Evolutionary conservation across 305 asterid genomes (phyloP).

Genomic region (Fraxinus latifolia): DNA sequence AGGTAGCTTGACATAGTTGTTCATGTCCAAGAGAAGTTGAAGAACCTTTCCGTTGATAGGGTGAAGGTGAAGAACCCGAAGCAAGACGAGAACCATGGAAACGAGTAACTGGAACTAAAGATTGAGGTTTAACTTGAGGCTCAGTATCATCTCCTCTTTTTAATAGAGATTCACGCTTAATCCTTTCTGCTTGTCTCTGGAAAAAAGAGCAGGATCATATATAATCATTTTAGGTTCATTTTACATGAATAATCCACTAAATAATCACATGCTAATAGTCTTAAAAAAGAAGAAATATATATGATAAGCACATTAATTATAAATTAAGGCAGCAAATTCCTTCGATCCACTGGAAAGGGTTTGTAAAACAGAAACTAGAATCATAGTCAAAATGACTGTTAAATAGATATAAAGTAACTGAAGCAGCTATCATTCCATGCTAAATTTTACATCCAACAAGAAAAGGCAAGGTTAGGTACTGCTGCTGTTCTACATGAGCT

Average conservation of each 20-base stretch:
- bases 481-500: neutral
- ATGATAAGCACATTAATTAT: slow-evolving; percentile 5
- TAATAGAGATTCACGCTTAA: slow-evolving; percentile 72
- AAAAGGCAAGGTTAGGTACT: neutral
- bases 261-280: slow-evolving; percentile 23
- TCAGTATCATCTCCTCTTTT: slow-evolving; percentile 84
- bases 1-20: slow-evolving; percentile 52
- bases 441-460: neutral
- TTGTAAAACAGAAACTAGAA: slow-evolving; percentile 13
- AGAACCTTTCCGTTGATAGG: slow-evolving; percentile 51
- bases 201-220: slow-evolving; percentile 16
- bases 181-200: slow-evolving; percentile 91
- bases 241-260: slow-evolving; percentile 16
- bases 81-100: slow-evolving; percentile 96
- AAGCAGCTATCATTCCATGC: neutral
- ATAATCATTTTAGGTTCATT: slow-evolving; percentile 14
- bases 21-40: slow-evolving; percentile 34
- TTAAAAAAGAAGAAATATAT: slow-evolving; percentile 17
- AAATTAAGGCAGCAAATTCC: neutral
- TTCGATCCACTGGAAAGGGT: slow-evolving; percentile 25
- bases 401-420: neutral
- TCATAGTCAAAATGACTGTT: neutral
- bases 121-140: slow-evolving; percentile 66
- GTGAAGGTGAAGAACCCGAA: slow-evolving; percentile 83
- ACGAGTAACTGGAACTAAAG: slow-evolving; percentile 77